Evolutionary conservation across 768 basidiomycete genomes (phyloP).

Genomic region (Cystofilobasidium capitatum): DNA sequence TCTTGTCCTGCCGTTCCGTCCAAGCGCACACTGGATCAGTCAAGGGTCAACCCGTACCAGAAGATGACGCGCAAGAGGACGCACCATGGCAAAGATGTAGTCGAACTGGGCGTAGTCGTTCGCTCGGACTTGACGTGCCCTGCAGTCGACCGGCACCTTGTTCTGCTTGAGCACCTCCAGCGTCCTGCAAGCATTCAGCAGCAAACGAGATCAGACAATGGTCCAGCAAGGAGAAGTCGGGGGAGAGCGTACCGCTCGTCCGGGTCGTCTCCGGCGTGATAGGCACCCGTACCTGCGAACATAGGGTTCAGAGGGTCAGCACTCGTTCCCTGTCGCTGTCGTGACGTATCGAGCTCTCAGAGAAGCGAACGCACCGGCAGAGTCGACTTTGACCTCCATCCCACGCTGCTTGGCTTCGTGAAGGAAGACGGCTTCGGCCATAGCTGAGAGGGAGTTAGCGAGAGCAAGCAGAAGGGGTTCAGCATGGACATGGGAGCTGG

Average conservation of each 20-base stretch:
- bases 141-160: conserved; percentile 3
- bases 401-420: conserved; percentile 20
- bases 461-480: neutral
- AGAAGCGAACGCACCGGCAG: conserved; percentile 4
- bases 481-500: neutral
- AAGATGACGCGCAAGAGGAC: neutral
- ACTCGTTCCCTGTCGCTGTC: neutral
- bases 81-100: conserved; percentile 20
- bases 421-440: conserved; percentile 23
- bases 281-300: conserved; percentile 7
- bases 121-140: conserved; percentile 6
- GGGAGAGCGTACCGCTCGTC: conserved; percentile 6
- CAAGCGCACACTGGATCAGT: neutral
- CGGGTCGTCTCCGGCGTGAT: conserved; percentile 15
- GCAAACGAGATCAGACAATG: neutral
- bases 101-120: conserved; percentile 12
- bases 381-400: conserved; percentile 12
- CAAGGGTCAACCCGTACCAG: neutral
- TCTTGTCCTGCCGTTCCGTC: conserved; percentile 5
- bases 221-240: neutral
- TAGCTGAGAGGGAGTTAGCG: neutral
- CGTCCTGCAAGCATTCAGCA: neutral
- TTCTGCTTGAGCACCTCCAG: neutral
- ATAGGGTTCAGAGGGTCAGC: neutral
- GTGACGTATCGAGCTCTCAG: neutral